A percentile compares a stretch with the other conserved stretches of the same genome.
phyloP scores from a whole-genome alignment of 1,139 yeast species.

The Magnusiomyces paraingens region DNA sequence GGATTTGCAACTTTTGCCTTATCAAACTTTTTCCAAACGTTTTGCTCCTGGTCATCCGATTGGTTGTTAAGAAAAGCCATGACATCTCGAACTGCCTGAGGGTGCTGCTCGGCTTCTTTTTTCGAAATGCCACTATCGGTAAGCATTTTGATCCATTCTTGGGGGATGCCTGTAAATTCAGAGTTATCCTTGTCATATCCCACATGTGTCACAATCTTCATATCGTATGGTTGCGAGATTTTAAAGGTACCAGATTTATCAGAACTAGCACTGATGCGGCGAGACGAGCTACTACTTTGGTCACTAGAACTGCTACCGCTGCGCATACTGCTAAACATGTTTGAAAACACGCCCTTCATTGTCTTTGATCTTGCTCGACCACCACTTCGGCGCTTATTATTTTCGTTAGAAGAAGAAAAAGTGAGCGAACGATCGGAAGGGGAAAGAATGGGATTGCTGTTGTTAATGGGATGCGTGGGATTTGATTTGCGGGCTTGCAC shows the following conservation, averaged over 20 bases:
- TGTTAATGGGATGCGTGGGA: no score
- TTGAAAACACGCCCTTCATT: constrained; percentile 46
- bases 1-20: constrained; percentile 33
- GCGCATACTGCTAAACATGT: constrained; percentile 44
- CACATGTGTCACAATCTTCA: constrained; percentile 88
- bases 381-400: constrained; percentile 23
- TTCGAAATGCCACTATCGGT: constrained; percentile 81
- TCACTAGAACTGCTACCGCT: constrained; percentile 10
- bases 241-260: constrained; percentile 41
- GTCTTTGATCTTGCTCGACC: constrained; percentile 31
- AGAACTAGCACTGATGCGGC: constrained; percentile 7
- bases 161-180: constrained; percentile 83
- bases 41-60: constrained; percentile 55
- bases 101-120: constrained; percentile 81
- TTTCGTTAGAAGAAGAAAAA: constrained; percentile 9
- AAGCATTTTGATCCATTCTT: constrained; percentile 81
- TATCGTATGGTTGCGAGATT: constrained; percentile 84
- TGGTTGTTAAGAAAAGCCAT: constrained; percentile 75
- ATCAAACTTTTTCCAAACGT: constrained; percentile 69
- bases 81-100: constrained; percentile 90
- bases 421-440: constrained; percentile 10
- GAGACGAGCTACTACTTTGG: constrained; percentile 5
- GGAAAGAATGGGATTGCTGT: neutral
- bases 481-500: constrained; percentile 4
- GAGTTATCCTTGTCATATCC: constrained; percentile 82